Evolutionary conservation across 257 asterid species (phyloP).

Genomic region (Petunia secreta): DNA sequence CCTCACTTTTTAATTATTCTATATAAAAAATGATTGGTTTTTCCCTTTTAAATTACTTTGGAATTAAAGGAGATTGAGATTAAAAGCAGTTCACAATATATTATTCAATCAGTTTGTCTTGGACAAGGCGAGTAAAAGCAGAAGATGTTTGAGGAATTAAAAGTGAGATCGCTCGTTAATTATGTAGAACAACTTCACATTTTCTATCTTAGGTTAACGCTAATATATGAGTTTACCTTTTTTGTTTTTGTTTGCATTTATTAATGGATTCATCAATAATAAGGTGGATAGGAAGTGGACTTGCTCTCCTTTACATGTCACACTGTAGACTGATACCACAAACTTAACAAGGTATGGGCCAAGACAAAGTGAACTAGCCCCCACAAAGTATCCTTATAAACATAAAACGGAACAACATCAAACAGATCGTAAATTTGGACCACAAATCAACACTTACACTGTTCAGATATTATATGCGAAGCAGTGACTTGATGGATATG

Average conservation of each 20-base stretch:
- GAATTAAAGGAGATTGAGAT: conserved; percentile 23
- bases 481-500: too few relatives aligned
- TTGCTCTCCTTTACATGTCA: conserved; percentile 53
- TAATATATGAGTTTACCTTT: not conserved
- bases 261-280: conserved; percentile 20
- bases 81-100: conserved; percentile 27
- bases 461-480: too few relatives aligned
- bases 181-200: conserved; percentile 35
- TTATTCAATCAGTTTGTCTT: conserved; percentile 11
- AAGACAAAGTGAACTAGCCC: conserved; percentile 33
- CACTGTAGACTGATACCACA: conserved; percentile 47
- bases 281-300: conserved; percentile 29
- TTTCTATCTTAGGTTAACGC: not conserved
- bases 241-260: not conserved
- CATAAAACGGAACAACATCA: not conserved
- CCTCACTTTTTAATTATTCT: too few relatives aligned
- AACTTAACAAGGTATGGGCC: conserved; percentile 34
- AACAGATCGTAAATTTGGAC: not conserved
- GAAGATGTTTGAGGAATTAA: conserved; percentile 47
- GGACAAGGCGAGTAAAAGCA: conserved; percentile 26
- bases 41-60: not conserved
- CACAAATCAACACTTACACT: not conserved
- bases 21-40: too few relatives aligned
- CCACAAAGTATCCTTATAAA: conserved; percentile 36
- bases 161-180: conserved; percentile 51